Base-by-base conservation (phyloP, 2,329 filamentous ascomycete genomes). In the Trichophyton mentagrophytes region DNA sequence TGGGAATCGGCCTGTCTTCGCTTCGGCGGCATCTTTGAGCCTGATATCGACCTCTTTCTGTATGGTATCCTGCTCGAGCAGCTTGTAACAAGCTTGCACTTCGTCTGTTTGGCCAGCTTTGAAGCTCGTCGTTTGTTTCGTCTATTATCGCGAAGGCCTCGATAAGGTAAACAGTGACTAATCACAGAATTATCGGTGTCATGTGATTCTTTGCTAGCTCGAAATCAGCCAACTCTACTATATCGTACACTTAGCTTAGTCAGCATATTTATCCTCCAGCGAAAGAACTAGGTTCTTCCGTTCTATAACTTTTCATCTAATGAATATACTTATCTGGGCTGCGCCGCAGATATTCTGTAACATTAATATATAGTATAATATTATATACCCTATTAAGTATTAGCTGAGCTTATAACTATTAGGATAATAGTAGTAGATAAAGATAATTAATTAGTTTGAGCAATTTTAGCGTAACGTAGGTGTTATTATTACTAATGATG, bases 11-110 rank as follows among this genome's bases (percentile, higher is more conserved):
- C 15, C 27, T 62, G 56, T 30, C n/a, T 44, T n/a, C 40, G n/a
- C 30, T 25, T 47, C 9, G 11, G 36, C 7, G n/a, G 57, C 25
- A 36, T 60, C 42, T 44, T 60, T 63, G 40, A 46, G 57, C 25
- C 62, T 62, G 13, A 3, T 3, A 38, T 13, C 57, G 58, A 17
- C 60, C 49, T 61, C 60, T 62, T 62, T 1, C 9, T 22, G 55
- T 33, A 42, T 55, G 33, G 15, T 36, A 36, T 55, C 15, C n/a
- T 8, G 51, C 33, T 36, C 51, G 51, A n/a, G n/a, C 27, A 6
- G 7, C 3, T 44, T 15, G 15, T 9, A 7, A 27, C 25, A 1
- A 30, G n/a, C 40, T 44, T 44, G 40, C n/a, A 44, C 11, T 17
- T 5, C 27, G 27, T 44, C 40, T n/a, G 40, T 17, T 44, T 15